These are phyloP conservation scores for Eucalyptus camaldulensis DNA, from an alignment of 345 rosid species.

Conservation along the genomic window DNA sequence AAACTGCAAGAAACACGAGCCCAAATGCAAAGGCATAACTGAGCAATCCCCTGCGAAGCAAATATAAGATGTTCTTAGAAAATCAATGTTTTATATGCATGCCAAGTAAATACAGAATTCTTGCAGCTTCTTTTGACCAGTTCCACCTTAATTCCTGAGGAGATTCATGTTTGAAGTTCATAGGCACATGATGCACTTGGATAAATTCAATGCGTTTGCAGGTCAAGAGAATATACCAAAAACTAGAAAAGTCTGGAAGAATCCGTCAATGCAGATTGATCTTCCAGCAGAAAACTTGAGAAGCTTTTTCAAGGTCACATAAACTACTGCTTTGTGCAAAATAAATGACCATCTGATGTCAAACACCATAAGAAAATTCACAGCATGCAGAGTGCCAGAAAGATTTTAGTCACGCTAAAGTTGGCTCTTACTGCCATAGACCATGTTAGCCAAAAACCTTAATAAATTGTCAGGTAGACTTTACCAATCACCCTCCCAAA, in stretches of 20 bases:
- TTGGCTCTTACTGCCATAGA: not conserved
- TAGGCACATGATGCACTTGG: not conserved
- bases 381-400: not conserved
- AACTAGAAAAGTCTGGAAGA: not conserved
- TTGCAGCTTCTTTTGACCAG: not conserved
- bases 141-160: not conserved
- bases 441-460: not conserved
- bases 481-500: not conserved
- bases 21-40: conserved; percentile 41
- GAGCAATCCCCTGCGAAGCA: conserved; percentile 52
- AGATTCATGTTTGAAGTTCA: not conserved
- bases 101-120: not conserved
- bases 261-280: not conserved
- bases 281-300: not conserved
- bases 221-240: not conserved
- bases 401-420: not conserved
- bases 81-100: not conserved
- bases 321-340: not conserved
- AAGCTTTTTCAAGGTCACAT: not conserved
- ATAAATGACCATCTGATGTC: not conserved
- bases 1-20: conserved; percentile 35
- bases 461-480: not conserved
- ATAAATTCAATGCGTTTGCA: not conserved
- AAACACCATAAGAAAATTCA: not conserved
- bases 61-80: not conserved